Percentiles rank a stretch among this genome's conserved stretches.
phyloP scores from a whole-genome alignment of 495 filamentous ascomycete species.

The Lineolata rhizophorae region DNA sequence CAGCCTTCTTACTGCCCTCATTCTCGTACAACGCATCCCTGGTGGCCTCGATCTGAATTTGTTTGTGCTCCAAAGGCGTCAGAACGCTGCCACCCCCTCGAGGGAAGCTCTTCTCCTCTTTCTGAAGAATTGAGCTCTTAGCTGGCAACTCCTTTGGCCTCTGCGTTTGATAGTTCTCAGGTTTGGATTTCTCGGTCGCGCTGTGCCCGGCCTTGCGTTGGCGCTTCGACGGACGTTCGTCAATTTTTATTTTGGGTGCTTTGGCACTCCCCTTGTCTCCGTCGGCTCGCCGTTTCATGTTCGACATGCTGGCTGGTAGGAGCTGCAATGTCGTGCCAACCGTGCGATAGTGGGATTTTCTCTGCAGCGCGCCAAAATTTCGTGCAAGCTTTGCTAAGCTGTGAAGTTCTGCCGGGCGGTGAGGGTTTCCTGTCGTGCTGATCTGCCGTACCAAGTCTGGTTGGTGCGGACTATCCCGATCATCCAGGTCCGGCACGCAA shows the following conservation, averaged over 20 bases:
- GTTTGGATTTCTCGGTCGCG: constrained; percentile 2
- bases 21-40: constrained; percentile 88
- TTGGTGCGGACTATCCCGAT: too few relatives aligned
- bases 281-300: too few relatives aligned
- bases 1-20: constrained; percentile 28
- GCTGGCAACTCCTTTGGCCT: constrained; percentile 2
- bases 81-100: constrained; percentile 78
- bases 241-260: constrained; percentile 2
- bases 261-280: too few relatives aligned
- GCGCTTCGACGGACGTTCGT: constrained; percentile 9
- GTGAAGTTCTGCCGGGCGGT: too few relatives aligned
- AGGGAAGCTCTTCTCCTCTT: constrained; percentile 78
- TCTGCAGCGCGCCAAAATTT: too few relatives aligned
- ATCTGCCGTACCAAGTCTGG: too few relatives aligned
- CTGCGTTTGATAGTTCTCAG: constrained; percentile 1
- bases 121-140: constrained; percentile 27
- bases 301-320: too few relatives aligned
- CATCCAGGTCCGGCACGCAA: too few relatives aligned
- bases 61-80: constrained; percentile 85
- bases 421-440: too few relatives aligned
- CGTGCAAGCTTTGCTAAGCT: too few relatives aligned
- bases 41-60: constrained; percentile 84
- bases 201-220: constrained; percentile 6
- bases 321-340: too few relatives aligned
- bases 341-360: too few relatives aligned